Conservation (phyloP, 768 basidiomycete species). For the Lactarius quietus region DNA sequence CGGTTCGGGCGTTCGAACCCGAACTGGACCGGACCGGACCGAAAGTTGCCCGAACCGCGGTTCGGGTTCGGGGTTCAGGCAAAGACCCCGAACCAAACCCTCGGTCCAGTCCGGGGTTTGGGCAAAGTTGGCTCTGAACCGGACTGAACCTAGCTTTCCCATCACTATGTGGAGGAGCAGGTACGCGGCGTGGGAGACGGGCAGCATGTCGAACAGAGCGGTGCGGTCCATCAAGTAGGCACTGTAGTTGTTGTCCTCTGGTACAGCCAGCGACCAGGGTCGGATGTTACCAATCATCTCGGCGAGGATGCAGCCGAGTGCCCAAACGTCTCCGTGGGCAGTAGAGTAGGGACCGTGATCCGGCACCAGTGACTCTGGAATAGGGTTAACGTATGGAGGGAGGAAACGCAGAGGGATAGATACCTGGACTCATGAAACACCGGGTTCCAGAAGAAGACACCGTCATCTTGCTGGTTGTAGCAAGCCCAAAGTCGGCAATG, state of each 20-base stretch:
- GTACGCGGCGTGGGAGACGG: conserved; percentile 36
- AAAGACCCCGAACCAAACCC: too few species aligned
- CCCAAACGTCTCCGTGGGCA: conserved; percentile 16
- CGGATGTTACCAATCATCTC: too few species aligned
- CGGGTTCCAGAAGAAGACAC: background rate
- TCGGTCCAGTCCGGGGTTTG: too few species aligned
- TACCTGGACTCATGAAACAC: conserved; percentile 18
- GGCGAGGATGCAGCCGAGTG: too few species aligned
- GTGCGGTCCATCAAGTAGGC: conserved; percentile 3
- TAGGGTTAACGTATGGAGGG: background rate
- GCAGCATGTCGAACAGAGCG: background rate
- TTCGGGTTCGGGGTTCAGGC: too few species aligned
- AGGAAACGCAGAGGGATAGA: background rate
- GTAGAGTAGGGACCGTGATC: conserved; percentile 10
- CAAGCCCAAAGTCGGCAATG: conserved; percentile 19
- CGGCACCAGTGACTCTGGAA: conserved; percentile 7
- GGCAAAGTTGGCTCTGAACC: too few species aligned
- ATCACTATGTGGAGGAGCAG: too few species aligned
- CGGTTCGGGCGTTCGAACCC: too few species aligned
- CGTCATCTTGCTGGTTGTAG: conserved; percentile 10
- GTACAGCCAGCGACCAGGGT: conserved; percentile 3
- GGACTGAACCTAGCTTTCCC: too few species aligned
- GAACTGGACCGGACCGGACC: too few species aligned
- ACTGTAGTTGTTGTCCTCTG: background rate
- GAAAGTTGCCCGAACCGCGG: too few species aligned